Evolutionary conservation across 73 alveolate species (phyloP), one percentile per base, ranked within the genome.

Genomic region (Paramecium tetraurelia): DNA sequence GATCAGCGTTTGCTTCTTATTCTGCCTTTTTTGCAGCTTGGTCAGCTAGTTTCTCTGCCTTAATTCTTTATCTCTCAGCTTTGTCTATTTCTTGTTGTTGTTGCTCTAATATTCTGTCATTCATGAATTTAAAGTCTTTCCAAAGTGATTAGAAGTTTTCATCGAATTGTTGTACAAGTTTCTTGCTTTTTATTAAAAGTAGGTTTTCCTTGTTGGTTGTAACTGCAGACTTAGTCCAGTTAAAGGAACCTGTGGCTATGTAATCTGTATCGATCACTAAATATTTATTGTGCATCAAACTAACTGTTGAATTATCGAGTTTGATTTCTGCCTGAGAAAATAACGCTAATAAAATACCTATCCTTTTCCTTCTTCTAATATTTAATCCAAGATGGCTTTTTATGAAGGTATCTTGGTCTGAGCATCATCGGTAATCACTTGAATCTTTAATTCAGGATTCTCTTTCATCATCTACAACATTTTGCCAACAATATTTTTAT

Each of bases 251-350:
- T 86, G 99, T 98, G 5, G 98, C 89, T 36, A 98, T 83, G 63
- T 95, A 95, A 21, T 96, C 95, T 70, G 95, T 96, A 95, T 98
- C 99, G 48, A 98, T 96, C 35, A 98, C 93, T 29, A 96, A 98
- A 93, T 96, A 98, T 90, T 98, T 98, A 90, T 98, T 94, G 85
- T 98, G 99, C 99, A 98, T 98, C 92, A 97, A 99, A 93, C 83
- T 96, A 94, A 86, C 95, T 2, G 94, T 96, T 68, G 92, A 92
- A 89, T 94, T 70, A 92, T 98, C 99, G n/a, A 98, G 96, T 93
- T 97, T 96, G 76, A 96, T 90, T 97, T 97, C 57, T 97, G 93
- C 29, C 99, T 98, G n/a, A 58, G 86, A 12, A 93, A 97, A 70
- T 97, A 93, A 92, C 68, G 92, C 85, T 93, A 93, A 38, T 97